A percentile compares a stretch with the other conserved stretches of the same genome.
Conservation (phyloP, 257 asterid genomes). For the Ilex aquifolium region DNA sequence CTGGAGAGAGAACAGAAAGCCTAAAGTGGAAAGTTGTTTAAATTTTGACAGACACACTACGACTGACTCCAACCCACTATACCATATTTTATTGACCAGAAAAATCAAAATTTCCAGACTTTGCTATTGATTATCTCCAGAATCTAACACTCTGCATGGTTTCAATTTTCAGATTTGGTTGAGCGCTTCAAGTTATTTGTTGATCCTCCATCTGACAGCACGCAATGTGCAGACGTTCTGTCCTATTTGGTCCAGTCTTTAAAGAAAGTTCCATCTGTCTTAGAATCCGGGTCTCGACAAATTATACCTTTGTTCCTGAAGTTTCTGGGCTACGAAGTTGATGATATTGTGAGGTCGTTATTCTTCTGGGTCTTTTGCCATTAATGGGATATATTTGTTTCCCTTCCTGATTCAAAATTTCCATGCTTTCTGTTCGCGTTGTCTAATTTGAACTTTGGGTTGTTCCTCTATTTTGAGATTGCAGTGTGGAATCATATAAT, state of each 20-base stretch:
- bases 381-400: not conserved
- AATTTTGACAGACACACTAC: no score
- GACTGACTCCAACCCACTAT: no score
- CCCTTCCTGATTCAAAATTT: slow-evolving; percentile 6
- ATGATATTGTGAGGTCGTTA: slow-evolving; percentile 45
- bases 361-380: slow-evolving; percentile 6
- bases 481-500: slow-evolving; percentile 45
- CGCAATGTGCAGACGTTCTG: slow-evolving; percentile 47
- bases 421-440: not conserved
- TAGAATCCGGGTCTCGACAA: slow-evolving; percentile 61
- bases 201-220: slow-evolving; percentile 40
- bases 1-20: no score
- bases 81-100: no score
- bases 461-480: slow-evolving; percentile 12
- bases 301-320: slow-evolving; percentile 71
- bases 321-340: slow-evolving; percentile 65
- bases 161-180: slow-evolving; percentile 54
- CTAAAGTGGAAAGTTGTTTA: no score
- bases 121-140: no score
- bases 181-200: slow-evolving; percentile 44
- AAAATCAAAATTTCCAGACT: no score
- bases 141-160: slow-evolving; percentile 9
- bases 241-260: slow-evolving; percentile 61
- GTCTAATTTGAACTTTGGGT: slow-evolving; percentile 8
- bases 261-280: slow-evolving; percentile 61